A percentile compares a stretch with the other conserved stretches of the same genome.
Evolutionary conservation across 352 stramenopile species (phyloP).

Genomic region (Phytophthora uliginosa): DNA sequence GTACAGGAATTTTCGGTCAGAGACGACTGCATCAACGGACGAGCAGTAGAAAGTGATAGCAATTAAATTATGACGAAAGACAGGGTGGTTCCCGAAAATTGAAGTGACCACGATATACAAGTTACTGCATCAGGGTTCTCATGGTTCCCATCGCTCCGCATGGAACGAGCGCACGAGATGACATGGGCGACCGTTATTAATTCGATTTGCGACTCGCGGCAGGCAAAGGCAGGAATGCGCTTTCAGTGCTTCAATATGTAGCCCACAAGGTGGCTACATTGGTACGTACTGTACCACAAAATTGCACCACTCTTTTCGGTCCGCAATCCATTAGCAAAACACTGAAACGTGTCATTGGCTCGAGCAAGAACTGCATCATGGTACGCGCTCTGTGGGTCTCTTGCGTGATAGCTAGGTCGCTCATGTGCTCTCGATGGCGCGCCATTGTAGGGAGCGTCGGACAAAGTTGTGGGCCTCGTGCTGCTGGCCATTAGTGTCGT

Average conservation of each 20-base stretch:
- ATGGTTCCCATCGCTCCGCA: conserved; percentile 11
- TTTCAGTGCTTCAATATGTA: not conserved
- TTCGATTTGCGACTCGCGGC: not conserved
- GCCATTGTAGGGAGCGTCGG: conserved; percentile 59
- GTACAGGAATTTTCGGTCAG: no score
- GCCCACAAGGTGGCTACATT: conserved; percentile 2
- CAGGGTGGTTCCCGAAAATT: no score
- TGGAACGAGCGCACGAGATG: conserved; percentile 13
- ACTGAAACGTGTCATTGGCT: conserved; percentile 26
- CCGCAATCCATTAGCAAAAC: not conserved
- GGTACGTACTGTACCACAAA: not conserved
- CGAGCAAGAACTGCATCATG: conserved; percentile 17
- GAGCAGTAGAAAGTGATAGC: no score
- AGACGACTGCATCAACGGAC: no score
- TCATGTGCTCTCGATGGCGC: not conserved
- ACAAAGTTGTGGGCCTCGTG: conserved; percentile 83
- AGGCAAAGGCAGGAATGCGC: not conserved
- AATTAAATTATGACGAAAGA: no score
- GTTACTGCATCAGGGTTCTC: not conserved
- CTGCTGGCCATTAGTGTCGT: conserved; percentile 85
- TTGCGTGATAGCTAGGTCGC: not conserved
- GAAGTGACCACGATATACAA: not conserved
- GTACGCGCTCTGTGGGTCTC: conserved; percentile 5
- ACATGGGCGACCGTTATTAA: not conserved
- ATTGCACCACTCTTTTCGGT: conserved; percentile 15